These are phyloP conservation scores for Adansonia digitata DNA, from an alignment of 345 rosid species.

Conservation along the genomic window DNA sequence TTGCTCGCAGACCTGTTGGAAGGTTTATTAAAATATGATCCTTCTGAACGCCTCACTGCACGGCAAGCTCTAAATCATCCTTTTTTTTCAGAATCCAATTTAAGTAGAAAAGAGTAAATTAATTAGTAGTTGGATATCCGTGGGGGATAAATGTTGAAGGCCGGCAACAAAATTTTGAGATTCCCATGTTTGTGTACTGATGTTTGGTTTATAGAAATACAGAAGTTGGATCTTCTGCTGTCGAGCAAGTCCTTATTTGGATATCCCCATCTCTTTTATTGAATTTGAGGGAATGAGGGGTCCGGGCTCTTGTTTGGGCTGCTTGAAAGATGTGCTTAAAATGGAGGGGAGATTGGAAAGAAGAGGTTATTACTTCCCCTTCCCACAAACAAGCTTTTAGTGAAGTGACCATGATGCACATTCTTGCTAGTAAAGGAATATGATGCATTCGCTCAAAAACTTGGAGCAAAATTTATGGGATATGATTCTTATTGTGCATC, in stretches of 20 bases:
- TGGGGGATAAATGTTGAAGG: constrained; percentile 8
- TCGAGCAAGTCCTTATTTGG: not conserved
- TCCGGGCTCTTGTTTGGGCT: no score
- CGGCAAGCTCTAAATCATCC: constrained; percentile 60
- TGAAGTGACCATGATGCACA: no score
- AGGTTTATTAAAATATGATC: constrained; percentile 58
- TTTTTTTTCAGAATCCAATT: constrained; percentile 40
- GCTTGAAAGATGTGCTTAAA: no score
- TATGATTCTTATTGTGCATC: no score
- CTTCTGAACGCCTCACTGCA: constrained; percentile 68
- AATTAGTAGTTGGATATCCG: not conserved
- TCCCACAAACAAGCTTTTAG: no score
- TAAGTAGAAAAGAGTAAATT: not conserved
- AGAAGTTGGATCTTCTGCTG: not conserved
- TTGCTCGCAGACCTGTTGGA: constrained; percentile 46
- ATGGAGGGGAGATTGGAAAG: no score
- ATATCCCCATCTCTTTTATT: no score
- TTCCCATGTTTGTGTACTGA: not conserved
- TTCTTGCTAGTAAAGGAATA: no score
- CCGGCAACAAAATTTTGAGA: not conserved
- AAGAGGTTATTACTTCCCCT: no score
- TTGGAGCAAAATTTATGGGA: no score
- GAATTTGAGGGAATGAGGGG: no score
- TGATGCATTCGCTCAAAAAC: no score
- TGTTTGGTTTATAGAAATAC: not conserved